Evolutionary conservation across 2,329 filamentous ascomycete genomes (phyloP).

Genomic region (Pseudogymnoascus sp.): DNA sequence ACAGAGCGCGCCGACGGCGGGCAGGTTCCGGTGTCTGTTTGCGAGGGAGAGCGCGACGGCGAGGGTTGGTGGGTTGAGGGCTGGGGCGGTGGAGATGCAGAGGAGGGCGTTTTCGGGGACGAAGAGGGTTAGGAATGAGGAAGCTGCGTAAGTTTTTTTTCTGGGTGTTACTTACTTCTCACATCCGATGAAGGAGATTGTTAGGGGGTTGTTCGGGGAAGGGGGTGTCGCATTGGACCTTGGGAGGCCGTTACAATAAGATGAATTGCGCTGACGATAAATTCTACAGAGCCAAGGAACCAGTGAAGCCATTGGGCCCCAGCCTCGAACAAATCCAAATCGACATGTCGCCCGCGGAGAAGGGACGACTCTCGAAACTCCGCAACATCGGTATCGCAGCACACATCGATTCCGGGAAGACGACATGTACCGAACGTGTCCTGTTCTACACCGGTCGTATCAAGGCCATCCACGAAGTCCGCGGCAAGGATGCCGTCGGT

Average conservation of each 20-base stretch:
- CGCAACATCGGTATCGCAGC: slow-evolving; percentile 98
- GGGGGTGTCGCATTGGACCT: neutral
- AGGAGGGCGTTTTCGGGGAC: slow-evolving; percentile 9
- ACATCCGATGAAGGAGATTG: neutral
- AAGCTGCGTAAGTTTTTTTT: neutral
- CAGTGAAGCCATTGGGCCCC: neutral
- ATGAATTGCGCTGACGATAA: neutral
- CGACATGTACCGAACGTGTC: slow-evolving; percentile 90
- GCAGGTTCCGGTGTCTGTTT: neutral
- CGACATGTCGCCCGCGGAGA: slow-evolving; percentile 74
- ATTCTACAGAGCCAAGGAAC: neutral
- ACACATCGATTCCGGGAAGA: slow-evolving; percentile 98
- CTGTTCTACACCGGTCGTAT: slow-evolving; percentile 98
- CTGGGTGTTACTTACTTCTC: neutral
- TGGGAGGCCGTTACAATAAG: neutral
- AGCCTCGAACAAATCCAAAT: slow-evolving; percentile 59
- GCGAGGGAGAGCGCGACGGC: slow-evolving; percentile 8
- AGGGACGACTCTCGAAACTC: slow-evolving; percentile 67
- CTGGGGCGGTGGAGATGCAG: neutral
- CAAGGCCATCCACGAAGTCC: slow-evolving; percentile 93
- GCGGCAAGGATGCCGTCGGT: slow-evolving; percentile 87
- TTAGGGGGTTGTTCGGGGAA: neutral
- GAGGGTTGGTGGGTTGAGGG: neutral
- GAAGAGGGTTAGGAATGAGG: slow-evolving; percentile 2
- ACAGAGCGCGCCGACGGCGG: neutral